Evolutionary conservation across 345 rosid genomes (phyloP), one percentile per base, ranked within the genome.

Genomic region (Sonneratia caseolaris): DNA sequence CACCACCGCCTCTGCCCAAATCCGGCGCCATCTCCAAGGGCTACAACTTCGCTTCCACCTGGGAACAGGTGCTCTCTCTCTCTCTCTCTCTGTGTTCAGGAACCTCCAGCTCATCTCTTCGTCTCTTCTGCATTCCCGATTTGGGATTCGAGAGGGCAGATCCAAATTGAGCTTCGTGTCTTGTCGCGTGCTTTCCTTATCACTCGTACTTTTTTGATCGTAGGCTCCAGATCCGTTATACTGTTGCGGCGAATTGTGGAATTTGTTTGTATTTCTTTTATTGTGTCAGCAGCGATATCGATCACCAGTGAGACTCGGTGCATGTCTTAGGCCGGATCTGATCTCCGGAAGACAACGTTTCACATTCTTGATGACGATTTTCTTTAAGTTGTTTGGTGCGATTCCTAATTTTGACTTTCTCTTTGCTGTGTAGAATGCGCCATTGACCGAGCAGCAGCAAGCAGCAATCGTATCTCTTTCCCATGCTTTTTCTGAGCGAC

Each of bases 21-120:
- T 84, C 93, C 70, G 95, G 89, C 75, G 97, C 97, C 69, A 80
- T 94, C 73, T 89, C 93, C 76, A 91, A 72, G 82, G 97, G 97
- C 80, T 89, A 91, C 89, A 90, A 87, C 81, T 94, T 94, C 84
- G 87, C 97, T 74, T 94, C 95, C 45, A 86, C 91, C 68, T 94
- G 98, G 98, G 98, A 94, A 75, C 96, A 89, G 93, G 98, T 93
- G 45, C 45, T 42, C 45, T 42, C 45, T 1, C 73, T 48, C 67
- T 45, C 49, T 65, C 53, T 53, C 10, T 22, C 49, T 10, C 21
- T 72, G 12, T 64, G 57, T 19, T 6, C 57, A 53, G 68, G 45
- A 37, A 65, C n/a, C 43, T 37, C n/a, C 21, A 65, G 68, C 13
- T 67, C 69, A 67, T 67, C 69, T 19, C 27, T 45, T 21, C 11